Evolutionary conservation across 2,329 filamentous ascomycete species (phyloP), one percentile per base, ranked within the genome.

Genomic region (Phyllosticta citriasiana): DNA sequence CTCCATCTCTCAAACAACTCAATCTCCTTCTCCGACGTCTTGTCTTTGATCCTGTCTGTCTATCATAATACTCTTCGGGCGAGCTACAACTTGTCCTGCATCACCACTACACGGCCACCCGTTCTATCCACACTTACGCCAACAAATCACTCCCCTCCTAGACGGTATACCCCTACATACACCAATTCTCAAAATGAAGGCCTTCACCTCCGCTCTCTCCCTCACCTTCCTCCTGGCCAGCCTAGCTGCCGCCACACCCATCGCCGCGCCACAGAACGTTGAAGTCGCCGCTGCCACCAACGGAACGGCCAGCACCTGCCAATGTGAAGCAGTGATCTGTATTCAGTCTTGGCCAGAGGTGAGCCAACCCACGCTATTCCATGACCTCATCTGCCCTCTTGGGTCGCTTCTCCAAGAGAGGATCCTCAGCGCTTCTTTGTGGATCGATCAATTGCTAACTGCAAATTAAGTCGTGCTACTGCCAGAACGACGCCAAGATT

Each of bases 261-360:
- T 57, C 35, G 47, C 54, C 47, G 26, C 54, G 47, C 12, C 35
- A 53, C 25, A 19, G 40, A 25, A 40, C 47, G 16, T 33, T 22
- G 25, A 57, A 47, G 22, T 50, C 59, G 14, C 26, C 55, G 27
- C 50, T 47, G 55, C 24, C 5, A 53, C 59, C 40, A 53, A 30
- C 30, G 52, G 55, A 50, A 14, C 52, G 8, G 52, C 19, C 24
- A 55, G 50, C 30, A 61, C 59, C n/a, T 62, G 60, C 56, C 25
- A 57, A 8, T 62, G 60, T 30, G 60, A 62, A 35, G 50, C 52
- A 25, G 55, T 52, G 50, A 58, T 62, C 35, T 62, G 60, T 53
- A 35, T 58, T 9, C 55, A 57, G 25, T 54, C 60, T 16, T 62
- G 60, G 60, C 60, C 60, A 22, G 30, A 61, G 50, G 59, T 61